These are phyloP conservation scores for Dactylellina drechsleri DNA, from an alignment of 2,329 filamentous ascomycete species.

Conservation along the genomic window DNA sequence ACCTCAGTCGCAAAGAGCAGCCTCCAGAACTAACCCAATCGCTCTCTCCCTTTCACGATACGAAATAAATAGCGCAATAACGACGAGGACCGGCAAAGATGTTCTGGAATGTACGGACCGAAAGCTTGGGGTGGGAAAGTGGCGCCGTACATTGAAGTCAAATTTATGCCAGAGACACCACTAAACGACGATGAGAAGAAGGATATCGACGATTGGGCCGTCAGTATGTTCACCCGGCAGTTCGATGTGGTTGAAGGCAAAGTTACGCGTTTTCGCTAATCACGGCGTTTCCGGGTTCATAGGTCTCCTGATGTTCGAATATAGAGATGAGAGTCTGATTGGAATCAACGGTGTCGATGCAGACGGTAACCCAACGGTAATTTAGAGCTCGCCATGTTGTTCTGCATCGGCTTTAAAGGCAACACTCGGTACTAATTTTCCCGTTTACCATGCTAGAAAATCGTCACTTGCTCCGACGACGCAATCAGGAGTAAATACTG, in stretches of 20 bases:
- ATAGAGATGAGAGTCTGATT: constrained; percentile 78
- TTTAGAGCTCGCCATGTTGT: not conserved
- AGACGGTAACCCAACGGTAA: constrained; percentile 30
- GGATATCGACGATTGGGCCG: constrained; percentile 71
- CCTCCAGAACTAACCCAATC: constrained; percentile 29
- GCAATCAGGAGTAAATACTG: constrained; percentile 77
- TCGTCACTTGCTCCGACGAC: constrained; percentile 77
- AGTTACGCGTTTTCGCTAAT: constrained; percentile 73
- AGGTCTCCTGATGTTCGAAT: constrained; percentile 78
- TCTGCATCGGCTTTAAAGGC: not conserved
- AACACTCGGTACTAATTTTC: constrained; percentile 59
- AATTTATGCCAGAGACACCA: constrained; percentile 38
- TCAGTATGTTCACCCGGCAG: constrained; percentile 55
- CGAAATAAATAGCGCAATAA: constrained; percentile 66
- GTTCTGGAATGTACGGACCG: constrained; percentile 76
- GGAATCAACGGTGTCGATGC: constrained; percentile 25
- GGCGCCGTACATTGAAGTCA: constrained; percentile 72
- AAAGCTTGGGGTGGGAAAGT: constrained; percentile 74
- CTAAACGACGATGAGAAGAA: constrained; percentile 65
- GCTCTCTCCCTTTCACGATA: not conserved
- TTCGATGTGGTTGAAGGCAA: not conserved
- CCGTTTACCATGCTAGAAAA: constrained; percentile 63
- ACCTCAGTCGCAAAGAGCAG: constrained; percentile 14
- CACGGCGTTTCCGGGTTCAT: constrained; percentile 66
- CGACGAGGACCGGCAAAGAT: constrained; percentile 71